Base-by-base conservation (phyloP, 148 eudicot genomes). In the Pharnaceum exiguum region DNA sequence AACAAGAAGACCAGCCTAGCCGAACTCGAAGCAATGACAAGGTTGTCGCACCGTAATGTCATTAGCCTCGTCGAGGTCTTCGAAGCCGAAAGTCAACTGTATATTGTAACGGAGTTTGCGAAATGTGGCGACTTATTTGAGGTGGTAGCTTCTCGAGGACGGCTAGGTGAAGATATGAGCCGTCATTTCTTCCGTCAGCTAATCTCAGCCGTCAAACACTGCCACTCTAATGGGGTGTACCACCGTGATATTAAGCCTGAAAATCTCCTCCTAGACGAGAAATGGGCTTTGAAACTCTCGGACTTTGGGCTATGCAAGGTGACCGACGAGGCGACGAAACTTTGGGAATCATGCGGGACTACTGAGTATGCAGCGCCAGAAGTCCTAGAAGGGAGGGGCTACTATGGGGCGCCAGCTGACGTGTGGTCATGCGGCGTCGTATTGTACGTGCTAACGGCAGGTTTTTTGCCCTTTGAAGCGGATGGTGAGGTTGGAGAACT, bases 401-500 rank as follows among this genome's bases (percentile, higher is more conserved):
- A 89, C 55, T 79, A 86, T 12, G 95, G 95, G 1, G 82, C 80
- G 4, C 81, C 77, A 66, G 77, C 77, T 4, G 96, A 89, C 29
- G 62, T 86, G 0, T 89, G 96, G 96, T 83, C 95, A 1, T 89
- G 96, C 36, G 96, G 96, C 13, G 68, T 89, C n/a, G 76, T 89
- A 5, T 68, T 89, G 26, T 89, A 55, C 33, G 95, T 89, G 0
- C 18, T 89, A 1, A 72, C 46, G n/a, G 81, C 96, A 4, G 96
- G 96, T 10, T 77, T 71, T 53, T 22, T 89, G 25, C 95, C 96
- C 28, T 86, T 89, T 30, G 71, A 79, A 16, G 59, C 21, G 0
- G 81, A 77, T 25, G 44, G 67, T 1, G 79, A 82, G 33, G 32
- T 78, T 18, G 77, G 67, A 75, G 79, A 63, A 1, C 69, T 89